phyloP scores from a whole-genome alignment of 345 rosid species.

The Eucalyptus brandiana region DNA sequence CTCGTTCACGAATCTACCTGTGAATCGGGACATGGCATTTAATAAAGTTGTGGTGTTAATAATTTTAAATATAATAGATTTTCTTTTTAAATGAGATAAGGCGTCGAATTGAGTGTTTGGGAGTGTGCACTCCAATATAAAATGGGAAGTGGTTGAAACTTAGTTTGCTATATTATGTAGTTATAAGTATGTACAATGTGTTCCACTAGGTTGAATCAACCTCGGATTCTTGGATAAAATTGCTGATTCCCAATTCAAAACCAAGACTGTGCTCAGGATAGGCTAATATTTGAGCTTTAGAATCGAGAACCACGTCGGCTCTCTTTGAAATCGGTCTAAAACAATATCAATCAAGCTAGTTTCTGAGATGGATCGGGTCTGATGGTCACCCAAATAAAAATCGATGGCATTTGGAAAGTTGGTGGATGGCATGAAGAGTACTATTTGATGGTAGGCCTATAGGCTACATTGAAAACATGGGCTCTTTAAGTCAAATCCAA shows the following conservation, averaged over 20 bases:
- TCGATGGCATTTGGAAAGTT: neutral
- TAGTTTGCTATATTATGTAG: neutral
- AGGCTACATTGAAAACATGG: neutral
- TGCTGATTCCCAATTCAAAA: no score
- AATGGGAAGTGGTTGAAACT: neutral
- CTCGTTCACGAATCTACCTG: neutral
- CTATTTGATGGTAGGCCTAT: neutral
- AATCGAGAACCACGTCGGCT: neutral
- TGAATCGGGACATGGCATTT: neutral
- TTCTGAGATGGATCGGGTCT: neutral
- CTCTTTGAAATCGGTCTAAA: neutral
- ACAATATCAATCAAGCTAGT: neutral
- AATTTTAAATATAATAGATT: neutral
- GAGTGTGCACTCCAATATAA: neutral
- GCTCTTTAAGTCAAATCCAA: neutral
- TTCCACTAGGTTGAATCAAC: neutral
- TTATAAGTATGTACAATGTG: neutral
- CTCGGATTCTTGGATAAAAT: neutral
- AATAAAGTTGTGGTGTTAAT: neutral
- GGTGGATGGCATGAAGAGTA: neutral
- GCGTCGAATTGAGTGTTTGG: neutral
- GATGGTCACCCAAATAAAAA: neutral
- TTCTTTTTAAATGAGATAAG: neutral
- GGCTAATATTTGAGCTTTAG: neutral
- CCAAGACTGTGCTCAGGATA: neutral